Evolutionary conservation across 2,329 filamentous ascomycete genomes (phyloP).

Genomic region (Claviceps africana): DNA sequence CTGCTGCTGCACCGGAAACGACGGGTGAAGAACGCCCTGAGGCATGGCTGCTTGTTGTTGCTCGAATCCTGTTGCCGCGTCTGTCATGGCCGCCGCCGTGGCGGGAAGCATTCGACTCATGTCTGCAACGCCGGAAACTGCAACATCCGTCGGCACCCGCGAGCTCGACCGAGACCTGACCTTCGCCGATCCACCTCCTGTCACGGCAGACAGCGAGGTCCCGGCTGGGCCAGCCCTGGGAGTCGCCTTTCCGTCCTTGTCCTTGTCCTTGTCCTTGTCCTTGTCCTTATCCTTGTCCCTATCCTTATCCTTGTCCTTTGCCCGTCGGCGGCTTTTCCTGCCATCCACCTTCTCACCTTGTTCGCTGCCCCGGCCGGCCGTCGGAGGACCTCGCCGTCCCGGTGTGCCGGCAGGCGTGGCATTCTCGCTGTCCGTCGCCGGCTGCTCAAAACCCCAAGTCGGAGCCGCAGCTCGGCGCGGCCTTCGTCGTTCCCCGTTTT

Average conservation of each 20-base stretch:
- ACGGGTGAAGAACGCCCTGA: conserved; percentile 25
- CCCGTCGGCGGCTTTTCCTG: conserved; percentile 24
- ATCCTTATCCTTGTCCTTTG: conserved; percentile 24
- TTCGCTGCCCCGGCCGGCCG: conserved; percentile 25
- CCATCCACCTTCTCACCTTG: conserved; percentile 31
- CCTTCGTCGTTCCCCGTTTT: conserved; percentile 45
- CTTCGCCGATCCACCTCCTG: conserved; percentile 23
- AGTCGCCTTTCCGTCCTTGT: conserved; percentile 25
- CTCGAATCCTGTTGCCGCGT: conserved; percentile 24
- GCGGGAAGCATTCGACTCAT: neutral
- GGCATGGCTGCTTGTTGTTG: conserved; percentile 26
- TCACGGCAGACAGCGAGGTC: conserved; percentile 33
- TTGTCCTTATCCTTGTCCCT: conserved; percentile 23
- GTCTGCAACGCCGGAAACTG: neutral
- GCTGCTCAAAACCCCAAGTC: conserved; percentile 53
- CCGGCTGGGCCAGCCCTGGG: conserved; percentile 23
- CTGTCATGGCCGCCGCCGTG: neutral
- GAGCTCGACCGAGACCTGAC: conserved; percentile 42
- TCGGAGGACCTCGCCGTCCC: conserved; percentile 30
- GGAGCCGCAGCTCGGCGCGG: conserved; percentile 55
- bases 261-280: conserved; percentile 12
- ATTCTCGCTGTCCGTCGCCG: conserved; percentile 44
- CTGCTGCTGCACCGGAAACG: conserved; percentile 16
- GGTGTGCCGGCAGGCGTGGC: conserved; percentile 44
- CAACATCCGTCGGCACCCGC: conserved; percentile 26